Evolutionary conservation across 352 stramenopile genomes (phyloP).

Genomic region (Phytophthora citrophthora): DNA sequence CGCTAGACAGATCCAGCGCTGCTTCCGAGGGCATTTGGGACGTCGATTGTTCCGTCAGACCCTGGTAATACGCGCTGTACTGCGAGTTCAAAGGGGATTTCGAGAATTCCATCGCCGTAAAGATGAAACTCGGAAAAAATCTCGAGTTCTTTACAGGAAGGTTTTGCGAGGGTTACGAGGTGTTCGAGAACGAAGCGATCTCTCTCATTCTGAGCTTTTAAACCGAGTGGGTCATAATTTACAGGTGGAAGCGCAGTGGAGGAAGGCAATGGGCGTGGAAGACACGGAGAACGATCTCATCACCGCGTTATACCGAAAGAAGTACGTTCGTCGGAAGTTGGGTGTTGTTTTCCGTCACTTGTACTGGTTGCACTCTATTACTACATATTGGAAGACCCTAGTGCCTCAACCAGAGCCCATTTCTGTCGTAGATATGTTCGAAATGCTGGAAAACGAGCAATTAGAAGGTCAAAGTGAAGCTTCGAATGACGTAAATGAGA

Average conservation of each 20-base stretch:
- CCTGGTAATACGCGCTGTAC: constrained; percentile 42
- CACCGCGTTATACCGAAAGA: constrained; percentile 65
- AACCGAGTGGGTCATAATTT: constrained; percentile 66
- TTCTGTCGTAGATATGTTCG: background rate
- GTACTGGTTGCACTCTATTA: constrained; percentile 34
- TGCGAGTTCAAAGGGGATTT: constrained; percentile 58
- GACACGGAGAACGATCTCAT: constrained; percentile 63
- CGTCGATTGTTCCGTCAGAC: constrained; percentile 50
- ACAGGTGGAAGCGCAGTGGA: constrained; percentile 72
- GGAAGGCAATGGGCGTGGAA: constrained; percentile 63
- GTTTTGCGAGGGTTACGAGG: constrained; percentile 57
- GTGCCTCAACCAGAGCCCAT: constrained; percentile 19
- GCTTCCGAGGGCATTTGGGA: constrained; percentile 85
- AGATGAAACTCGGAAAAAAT: constrained; percentile 37
- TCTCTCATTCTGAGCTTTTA: constrained; percentile 61
- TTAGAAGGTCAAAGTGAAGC: background rate
- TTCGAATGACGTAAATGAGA: constrained; percentile 5
- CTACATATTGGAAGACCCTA: constrained; percentile 44
- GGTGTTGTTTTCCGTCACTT: constrained; percentile 40
- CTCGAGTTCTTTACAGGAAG: constrained; percentile 53
- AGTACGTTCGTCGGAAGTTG: constrained; percentile 57
- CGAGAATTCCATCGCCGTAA: constrained; percentile 40
- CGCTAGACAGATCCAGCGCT: constrained; percentile 79
- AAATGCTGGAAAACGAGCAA: constrained; percentile 4
- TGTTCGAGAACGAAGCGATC: constrained; percentile 42